Evolutionary conservation across 345 rosid genomes (phyloP).

Genomic region (Arabis hirsuta): DNA sequence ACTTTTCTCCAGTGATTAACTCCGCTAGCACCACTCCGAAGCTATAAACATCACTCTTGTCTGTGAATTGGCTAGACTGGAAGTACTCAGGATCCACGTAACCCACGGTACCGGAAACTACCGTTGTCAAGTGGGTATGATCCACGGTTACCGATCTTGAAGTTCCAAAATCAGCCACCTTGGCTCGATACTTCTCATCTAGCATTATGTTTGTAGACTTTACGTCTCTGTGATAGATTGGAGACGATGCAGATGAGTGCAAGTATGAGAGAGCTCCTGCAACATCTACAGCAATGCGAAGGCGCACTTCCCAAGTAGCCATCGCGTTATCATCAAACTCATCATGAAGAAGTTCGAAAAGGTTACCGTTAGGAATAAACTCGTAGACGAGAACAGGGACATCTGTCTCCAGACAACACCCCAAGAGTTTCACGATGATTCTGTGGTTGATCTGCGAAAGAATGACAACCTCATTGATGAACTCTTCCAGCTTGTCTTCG

Average conservation of each 20-base stretch:
- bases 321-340: not conserved
- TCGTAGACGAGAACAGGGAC: slow-evolving; percentile 13
- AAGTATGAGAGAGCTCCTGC: slow-evolving; percentile 25
- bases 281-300: slow-evolving; percentile 17
- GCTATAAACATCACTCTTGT: slow-evolving; percentile 16
- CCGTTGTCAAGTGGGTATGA: slow-evolving; percentile 28
- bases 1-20: slow-evolving; percentile 18
- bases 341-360: slow-evolving; percentile 26
- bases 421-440: slow-evolving; percentile 11
- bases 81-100: slow-evolving; percentile 21
- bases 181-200: slow-evolving; percentile 25
- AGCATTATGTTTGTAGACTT: slow-evolving; percentile 7
- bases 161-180: slow-evolving; percentile 26
- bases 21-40: slow-evolving; percentile 1
- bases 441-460: slow-evolving; percentile 19
- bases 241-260: slow-evolving; percentile 20
- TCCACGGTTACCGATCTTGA: slow-evolving; percentile 31
- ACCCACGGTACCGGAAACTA: slow-evolving; percentile 17
- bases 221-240: slow-evolving; percentile 18
- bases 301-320: slow-evolving; percentile 22
- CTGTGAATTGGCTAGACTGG: slow-evolving; percentile 20
- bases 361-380: slow-evolving; percentile 17
- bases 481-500: slow-evolving; percentile 10
- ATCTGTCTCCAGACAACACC: slow-evolving; percentile 10
- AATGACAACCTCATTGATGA: slow-evolving; percentile 24